Evolutionary conservation across 148 eudicot species (phyloP).

Genomic region (Persicaria tinctoria): DNA sequence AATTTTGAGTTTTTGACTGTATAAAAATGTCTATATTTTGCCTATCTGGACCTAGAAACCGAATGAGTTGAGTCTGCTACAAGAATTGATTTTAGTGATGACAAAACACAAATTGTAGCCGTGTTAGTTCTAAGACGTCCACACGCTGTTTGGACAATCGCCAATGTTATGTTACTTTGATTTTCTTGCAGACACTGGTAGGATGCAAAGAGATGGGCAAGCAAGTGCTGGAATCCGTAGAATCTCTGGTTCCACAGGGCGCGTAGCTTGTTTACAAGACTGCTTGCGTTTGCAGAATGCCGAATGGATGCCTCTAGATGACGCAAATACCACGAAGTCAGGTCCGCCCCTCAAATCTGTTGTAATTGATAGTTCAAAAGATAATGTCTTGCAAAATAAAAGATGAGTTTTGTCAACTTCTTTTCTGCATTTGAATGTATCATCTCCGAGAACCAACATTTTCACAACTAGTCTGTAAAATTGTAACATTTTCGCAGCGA

Average conservation of each 20-base stretch:
- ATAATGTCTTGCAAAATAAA: neutral
- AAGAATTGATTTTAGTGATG: neutral
- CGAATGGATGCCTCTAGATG: neutral
- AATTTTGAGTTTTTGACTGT: too few species aligned
- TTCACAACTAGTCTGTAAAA: neutral
- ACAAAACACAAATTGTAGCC: neutral
- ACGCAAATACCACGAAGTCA: neutral
- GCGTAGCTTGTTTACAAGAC: neutral
- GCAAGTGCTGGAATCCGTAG: slow-evolving; percentile 72
- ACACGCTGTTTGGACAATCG: neutral
- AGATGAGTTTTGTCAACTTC: neutral
- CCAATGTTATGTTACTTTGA: neutral
- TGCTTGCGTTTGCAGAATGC: neutral
- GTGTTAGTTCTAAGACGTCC: neutral
- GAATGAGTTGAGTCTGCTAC: neutral
- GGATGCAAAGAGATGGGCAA: slow-evolving; percentile 98
- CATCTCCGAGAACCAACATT: neutral
- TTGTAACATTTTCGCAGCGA: neutral
- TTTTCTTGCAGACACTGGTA: slow-evolving; percentile 54
- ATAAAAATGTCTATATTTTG: neutral
- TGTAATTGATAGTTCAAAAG: neutral
- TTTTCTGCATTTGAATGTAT: neutral
- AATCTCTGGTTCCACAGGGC: slow-evolving; percentile 29
- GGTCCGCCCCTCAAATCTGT: neutral
- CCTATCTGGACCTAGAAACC: neutral